Base-by-base conservation (phyloP, 306 rosid species). In the Carpinus fangiana region DNA sequence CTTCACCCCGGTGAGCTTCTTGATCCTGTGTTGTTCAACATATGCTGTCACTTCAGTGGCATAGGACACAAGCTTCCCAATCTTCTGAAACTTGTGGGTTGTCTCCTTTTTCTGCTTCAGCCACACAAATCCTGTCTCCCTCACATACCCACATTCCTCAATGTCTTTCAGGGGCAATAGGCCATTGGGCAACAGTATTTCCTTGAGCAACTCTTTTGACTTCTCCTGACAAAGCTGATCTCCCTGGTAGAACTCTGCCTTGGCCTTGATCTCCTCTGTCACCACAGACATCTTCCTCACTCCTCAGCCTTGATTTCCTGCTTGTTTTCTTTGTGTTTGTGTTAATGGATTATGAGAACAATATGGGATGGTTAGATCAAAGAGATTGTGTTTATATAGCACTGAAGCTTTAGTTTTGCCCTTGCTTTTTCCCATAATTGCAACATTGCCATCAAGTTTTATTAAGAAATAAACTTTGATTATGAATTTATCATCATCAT, bases 91-190 rank as follows among this genome's bases (percentile, higher is more conserved):
- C 81, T 90, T 93, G 93, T 95, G 99, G 46, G 87, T 87, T 0
- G 0, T 36, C 48, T 57, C 81, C 76, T 88, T 88, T 81, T 91
- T 90, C 75, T 93, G 98, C 87, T 86, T 96, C 4, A 96, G 86
- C 99, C 99, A 91, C 48, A 93, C 98, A n/a, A 87, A 90, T 7
- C 99, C 99, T 0, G 86, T 80, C 12, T 90, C 93, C 20, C 82
- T 79, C 76, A 89, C 84, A 74, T 81, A 82, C 7, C 99, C 99
- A 45, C 96, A 90, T 77, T 95, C 98, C 34, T 59, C 87, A 3
- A 95, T 82, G 87, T 94, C 98, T 5, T 87, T 76, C 83, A 94
- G 4, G 0, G 98, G 98, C 12, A 92, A 3, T 0, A 94, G 91
- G 0, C 98, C 97, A 10, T 90, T 92, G 12, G 98, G 97, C 1